Evolutionary conservation across 495 filamentous ascomycete species (phyloP), one percentile per base, ranked within the genome.

Genomic region (Penicillium odoratum): DNA sequence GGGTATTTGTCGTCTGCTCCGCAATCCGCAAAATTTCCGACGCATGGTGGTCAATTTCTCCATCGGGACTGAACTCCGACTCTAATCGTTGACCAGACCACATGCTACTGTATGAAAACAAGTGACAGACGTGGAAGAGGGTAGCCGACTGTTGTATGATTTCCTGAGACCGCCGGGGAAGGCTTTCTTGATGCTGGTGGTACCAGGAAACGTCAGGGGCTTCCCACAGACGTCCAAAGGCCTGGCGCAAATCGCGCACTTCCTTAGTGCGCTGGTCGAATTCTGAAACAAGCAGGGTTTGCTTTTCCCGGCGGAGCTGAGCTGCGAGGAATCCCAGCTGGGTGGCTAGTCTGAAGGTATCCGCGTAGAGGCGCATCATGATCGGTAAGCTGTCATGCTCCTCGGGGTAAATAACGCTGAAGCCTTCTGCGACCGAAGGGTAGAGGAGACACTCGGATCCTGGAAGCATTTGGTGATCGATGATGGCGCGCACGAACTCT

Each of bases 31-130:
- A 57, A 53, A 85, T 81, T 33, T 72, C 70, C 11, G 64, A 55
- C 11, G 69, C 69, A 26, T 78, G 81, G 43, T 75, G 68, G 16
- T 74, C 66, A 29, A 82, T 74, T 38, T 79, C 71, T 26, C 71
- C 63, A 25, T 78, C 69, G 10, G 69, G 60, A 5, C 68, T 55
- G 16, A 66, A 65, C 3, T 61, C 67, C 21, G 67, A 65, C 31
- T 72, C 64, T 16, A 74, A 53, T 2, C 76, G 69, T 61, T 85
- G 83, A 15, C 68, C 67, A 5, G 73, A 68, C 70, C 76, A 81
- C 67, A 83, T 76, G 63, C 75, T 78, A 8, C 77, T 81, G 51
- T 76, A 74, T 29, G 78, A 78, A 59, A 81, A 81, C 26, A 83
- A 71, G 5, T 81, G 64, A 44, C 70, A 77, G n/a, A 71, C 72